Conservation (phyloP, 371 early-diverging fungal genomes). For the Mucor piriformis region DNA sequence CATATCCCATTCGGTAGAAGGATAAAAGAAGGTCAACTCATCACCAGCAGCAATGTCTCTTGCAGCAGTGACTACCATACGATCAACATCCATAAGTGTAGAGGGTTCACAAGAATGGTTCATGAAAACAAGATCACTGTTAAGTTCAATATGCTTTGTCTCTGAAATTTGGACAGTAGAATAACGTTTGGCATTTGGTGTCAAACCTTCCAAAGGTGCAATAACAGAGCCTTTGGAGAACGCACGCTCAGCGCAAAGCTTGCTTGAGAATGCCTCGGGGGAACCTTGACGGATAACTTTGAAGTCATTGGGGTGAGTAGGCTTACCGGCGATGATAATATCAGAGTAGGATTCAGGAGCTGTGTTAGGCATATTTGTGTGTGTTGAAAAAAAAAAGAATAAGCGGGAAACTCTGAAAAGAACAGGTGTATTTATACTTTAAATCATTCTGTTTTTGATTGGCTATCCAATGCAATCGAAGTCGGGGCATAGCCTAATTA, state of each 20-base stretch:
- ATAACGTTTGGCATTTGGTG: slow-evolving; percentile 61
- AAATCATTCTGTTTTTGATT: slow-evolving; percentile 1
- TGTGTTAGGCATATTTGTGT: slow-evolving; percentile 21
- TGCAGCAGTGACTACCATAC: slow-evolving; percentile 55
- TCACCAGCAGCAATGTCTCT: slow-evolving; percentile 65
- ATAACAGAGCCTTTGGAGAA: slow-evolving; percentile 60
- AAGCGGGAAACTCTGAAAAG: neutral
- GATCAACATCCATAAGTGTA: slow-evolving; percentile 59
- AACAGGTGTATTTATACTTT: neutral
- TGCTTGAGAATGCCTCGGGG: slow-evolving; percentile 55
- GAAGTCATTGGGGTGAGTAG: slow-evolving; percentile 57
- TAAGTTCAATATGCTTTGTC: slow-evolving; percentile 70
- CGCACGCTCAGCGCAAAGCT: slow-evolving; percentile 53
- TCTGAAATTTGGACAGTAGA: slow-evolving; percentile 68
- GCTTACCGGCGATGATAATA: slow-evolving; percentile 20
- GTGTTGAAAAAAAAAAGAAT: neutral
- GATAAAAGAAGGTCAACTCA: slow-evolving; percentile 83
- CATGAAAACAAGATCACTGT: slow-evolving; percentile 62
- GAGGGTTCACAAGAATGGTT: slow-evolving; percentile 67
- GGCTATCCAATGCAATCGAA: neutral
- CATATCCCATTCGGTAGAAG: slow-evolving; percentile 88
- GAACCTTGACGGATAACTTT: slow-evolving; percentile 54
- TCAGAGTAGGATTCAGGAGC: slow-evolving; percentile 1
- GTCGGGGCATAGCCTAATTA: neutral
- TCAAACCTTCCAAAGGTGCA: slow-evolving; percentile 56